A percentile compares a stretch with the other conserved stretches of the same genome.
phyloP scores from a whole-genome alignment of 495 filamentous ascomycete species.

The Penicillium taxi region DNA sequence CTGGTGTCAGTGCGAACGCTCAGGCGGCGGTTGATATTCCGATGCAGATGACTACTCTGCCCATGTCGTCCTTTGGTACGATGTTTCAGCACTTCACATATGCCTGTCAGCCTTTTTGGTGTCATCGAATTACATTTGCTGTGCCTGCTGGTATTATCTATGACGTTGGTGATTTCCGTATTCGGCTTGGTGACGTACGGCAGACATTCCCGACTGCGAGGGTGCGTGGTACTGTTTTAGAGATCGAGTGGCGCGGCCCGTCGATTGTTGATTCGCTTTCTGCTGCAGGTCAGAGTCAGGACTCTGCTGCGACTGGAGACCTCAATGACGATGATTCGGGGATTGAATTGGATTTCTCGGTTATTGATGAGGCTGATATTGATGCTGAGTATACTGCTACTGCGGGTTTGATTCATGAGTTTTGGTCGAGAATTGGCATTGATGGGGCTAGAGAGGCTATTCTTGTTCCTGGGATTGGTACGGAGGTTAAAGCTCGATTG shows the following conservation, averaged over 20 bases:
- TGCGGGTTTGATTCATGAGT: constrained; percentile 35
- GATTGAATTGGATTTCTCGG: constrained; percentile 24
- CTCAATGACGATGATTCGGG: constrained; percentile 21
- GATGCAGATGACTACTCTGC: constrained; percentile 39
- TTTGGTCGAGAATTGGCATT: constrained; percentile 31
- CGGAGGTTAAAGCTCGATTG: constrained; percentile 30
- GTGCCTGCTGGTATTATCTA: constrained; percentile 37
- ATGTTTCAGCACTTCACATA: constrained; percentile 40
- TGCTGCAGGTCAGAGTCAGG: neutral
- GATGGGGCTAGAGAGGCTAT: constrained; percentile 35
- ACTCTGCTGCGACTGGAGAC: constrained; percentile 2
- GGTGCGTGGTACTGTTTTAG: constrained; percentile 35
- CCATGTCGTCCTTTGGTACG: constrained; percentile 22
- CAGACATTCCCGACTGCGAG: constrained; percentile 33
- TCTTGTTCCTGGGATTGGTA: constrained; percentile 35
- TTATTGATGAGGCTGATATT: constrained; percentile 32
- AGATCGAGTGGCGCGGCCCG: constrained; percentile 38
- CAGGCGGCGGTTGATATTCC: constrained; percentile 1
- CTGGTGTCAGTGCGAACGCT: neutral
- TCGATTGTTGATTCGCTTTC: constrained; percentile 28
- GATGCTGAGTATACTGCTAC: constrained; percentile 36
- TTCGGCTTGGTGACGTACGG: constrained; percentile 39
- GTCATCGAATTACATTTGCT: constrained; percentile 32
- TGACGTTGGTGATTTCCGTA: constrained; percentile 38
- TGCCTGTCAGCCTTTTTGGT: constrained; percentile 41